Evolutionary conservation across 768 basidiomycete species (phyloP).

Genomic region (Suillus subluteus): DNA sequence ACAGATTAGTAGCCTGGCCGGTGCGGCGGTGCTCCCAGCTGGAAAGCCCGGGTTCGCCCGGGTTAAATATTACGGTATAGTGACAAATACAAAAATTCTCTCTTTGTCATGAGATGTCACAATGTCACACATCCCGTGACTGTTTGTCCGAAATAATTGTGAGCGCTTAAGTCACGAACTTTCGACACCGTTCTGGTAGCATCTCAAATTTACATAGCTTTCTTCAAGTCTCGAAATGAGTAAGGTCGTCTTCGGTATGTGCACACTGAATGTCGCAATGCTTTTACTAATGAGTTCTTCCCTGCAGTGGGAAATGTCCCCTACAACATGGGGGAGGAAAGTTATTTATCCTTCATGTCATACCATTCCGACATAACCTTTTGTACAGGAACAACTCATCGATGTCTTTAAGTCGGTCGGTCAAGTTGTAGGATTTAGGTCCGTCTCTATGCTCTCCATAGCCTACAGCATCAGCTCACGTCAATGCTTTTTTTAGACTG

Average conservation of each 20-base stretch:
- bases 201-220: not conserved
- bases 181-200: not conserved
- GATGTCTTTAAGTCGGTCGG: slow-evolving; percentile 89
- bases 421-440: slow-evolving; percentile 90
- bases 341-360: slow-evolving; percentile 19
- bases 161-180: not conserved
- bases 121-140: not conserved
- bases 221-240: slow-evolving; percentile 46
- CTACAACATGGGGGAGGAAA: slow-evolving; percentile 82
- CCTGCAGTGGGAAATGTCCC: slow-evolving; percentile 82
- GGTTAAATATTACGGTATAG: too few relatives aligned
- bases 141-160: not conserved
- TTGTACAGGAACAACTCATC: slow-evolving; percentile 72
- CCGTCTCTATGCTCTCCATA: not conserved
- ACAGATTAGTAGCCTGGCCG: too few relatives aligned
- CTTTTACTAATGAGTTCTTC: slow-evolving; percentile 6
- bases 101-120: not conserved
- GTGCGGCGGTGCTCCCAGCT: too few relatives aligned
- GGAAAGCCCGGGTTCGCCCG: too few relatives aligned
- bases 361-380: slow-evolving; percentile 12
- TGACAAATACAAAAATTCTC: too few relatives aligned
- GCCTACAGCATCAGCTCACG: not conserved
- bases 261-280: not conserved
- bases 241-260: slow-evolving; percentile 74
- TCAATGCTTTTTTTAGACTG: slow-evolving; percentile 49